These are phyloP conservation scores for Cochlearia excelsa DNA, from an alignment of 345 rosid species.

Conservation along the genomic window DNA sequence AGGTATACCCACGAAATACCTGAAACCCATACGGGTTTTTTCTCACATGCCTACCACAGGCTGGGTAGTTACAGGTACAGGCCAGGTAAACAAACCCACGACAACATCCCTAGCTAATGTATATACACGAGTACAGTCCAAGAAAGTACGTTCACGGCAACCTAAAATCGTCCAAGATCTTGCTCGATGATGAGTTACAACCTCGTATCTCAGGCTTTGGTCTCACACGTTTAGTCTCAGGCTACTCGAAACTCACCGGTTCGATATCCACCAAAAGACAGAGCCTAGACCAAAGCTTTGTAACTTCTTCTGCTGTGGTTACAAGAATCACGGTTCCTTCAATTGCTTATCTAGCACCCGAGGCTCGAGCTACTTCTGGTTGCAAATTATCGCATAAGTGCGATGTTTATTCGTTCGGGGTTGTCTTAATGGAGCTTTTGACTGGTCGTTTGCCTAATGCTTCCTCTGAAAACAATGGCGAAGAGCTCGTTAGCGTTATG, in stretches of 20 bases:
- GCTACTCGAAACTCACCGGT: slow-evolving; percentile 41
- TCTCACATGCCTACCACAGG: too few species aligned
- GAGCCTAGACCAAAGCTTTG: slow-evolving; percentile 39
- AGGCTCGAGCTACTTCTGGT: slow-evolving; percentile 58
- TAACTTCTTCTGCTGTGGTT: slow-evolving; percentile 41
- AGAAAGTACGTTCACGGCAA: slow-evolving; percentile 76
- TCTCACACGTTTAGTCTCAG: slow-evolving; percentile 53
- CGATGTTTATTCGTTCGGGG: slow-evolving; percentile 84
- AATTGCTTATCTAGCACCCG: slow-evolving; percentile 68
- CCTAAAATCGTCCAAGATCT: slow-evolving; percentile 77
- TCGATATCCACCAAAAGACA: slow-evolving; percentile 47
- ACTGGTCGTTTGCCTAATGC: slow-evolving; percentile 63
- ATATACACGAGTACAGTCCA: slow-evolving; percentile 76
- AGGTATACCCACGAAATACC: too few species aligned
- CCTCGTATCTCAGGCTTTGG: slow-evolving; percentile 83
- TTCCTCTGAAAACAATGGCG: slow-evolving; percentile 55
- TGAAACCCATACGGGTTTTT: too few species aligned
- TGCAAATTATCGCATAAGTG: slow-evolving; percentile 77
- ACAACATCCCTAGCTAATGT: slow-evolving; percentile 60
- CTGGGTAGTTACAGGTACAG: too few species aligned
- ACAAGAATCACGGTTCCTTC: slow-evolving; percentile 50
- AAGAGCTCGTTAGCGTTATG: slow-evolving; percentile 60
- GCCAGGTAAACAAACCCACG: too few species aligned
- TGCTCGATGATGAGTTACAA: slow-evolving; percentile 75
- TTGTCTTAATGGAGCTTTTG: slow-evolving; percentile 77